Base-by-base conservation (phyloP, 2,329 filamentous ascomycete genomes). In the Colletotrichum sp. region DNA sequence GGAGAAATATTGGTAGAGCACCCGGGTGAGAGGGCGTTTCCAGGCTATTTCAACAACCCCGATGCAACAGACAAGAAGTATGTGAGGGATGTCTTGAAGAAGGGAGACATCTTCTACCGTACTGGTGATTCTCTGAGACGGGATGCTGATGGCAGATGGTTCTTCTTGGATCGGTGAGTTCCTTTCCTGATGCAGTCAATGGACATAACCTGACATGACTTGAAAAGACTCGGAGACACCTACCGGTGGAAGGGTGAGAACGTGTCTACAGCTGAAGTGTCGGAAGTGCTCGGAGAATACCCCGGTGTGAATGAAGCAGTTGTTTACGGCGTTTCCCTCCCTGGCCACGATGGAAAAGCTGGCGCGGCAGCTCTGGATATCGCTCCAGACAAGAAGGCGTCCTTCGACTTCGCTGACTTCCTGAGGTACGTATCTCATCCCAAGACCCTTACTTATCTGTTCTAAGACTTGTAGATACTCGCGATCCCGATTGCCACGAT, bases 161-260 rank as follows among this genome's bases (percentile, higher is more conserved):
- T 89, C 83, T 95, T 95, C 82, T 83, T 93, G 48, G 94, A 95
- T 68, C 74, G 80, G 77, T 78, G 61, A 72, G 76, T 59, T 16
- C 25, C 25, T n/a, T 4, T n/a, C 22, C 15, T 4, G 8, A 4
- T 36, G 5, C 59, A 3, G 19, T 15, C 44, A 9, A 22, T n/a
- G 8, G 9, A 3, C 12, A 11, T 44, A 22, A 32, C 5, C n/a
- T 36, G 7, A 30, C 32, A 80, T 36, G 27, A 60, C 28, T 22
- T 48, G 22, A 13, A 3, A 60, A 83, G 92, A 6, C 87, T 95
- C 2, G 93, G 93, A 3, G 94, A 95, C 82, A 95, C 94, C 0
- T 95, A 93, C 83, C 89, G 94, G 36, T 95, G 93, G 93, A 95
- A 94, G 82, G 90, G 90, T 68, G 92, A 93, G 83, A 93, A 94